These are phyloP conservation scores for Claviceps fusiformis DNA, from an alignment of 2,329 filamentous ascomycete genomes.

Conservation along the genomic window DNA sequence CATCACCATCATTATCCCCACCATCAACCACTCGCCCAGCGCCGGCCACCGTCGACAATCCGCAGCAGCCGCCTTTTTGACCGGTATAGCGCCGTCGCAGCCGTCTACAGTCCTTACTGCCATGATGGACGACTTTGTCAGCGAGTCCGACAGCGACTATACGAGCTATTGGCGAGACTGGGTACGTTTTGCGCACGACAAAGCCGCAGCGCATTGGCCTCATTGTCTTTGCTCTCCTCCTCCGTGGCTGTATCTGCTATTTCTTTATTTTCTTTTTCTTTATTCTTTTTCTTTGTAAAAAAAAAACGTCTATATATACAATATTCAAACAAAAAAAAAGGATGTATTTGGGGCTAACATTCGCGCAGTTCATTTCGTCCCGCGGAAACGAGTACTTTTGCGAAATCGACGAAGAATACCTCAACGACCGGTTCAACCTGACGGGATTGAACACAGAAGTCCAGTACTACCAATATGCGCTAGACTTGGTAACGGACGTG, in stretches of 20 bases:
- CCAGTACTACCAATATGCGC: constrained; percentile 96
- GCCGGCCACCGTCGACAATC: constrained; percentile 3
- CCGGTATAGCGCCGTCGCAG: background rate
- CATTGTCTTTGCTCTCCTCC: background rate
- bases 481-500: constrained; percentile 93
- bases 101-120: constrained; percentile 2
- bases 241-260: background rate
- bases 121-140: constrained; percentile 92
- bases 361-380: constrained; percentile 79
- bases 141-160: constrained; percentile 96
- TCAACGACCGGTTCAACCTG: constrained; percentile 95
- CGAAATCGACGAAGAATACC: constrained; percentile 97
- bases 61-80: background rate
- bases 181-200: constrained; percentile 47
- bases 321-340: too few species aligned
- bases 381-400: constrained; percentile 98
- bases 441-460: constrained; percentile 96
- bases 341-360: background rate
- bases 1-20: background rate
- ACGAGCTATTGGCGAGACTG: constrained; percentile 99
- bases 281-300: too few species aligned
- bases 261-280: too few species aligned
- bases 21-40: background rate
- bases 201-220: background rate
- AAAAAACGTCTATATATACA: too few species aligned